Evolutionary conservation across 176 grass and related monocot species (phyloP).

Genomic region (Tuctoria greenei): DNA sequence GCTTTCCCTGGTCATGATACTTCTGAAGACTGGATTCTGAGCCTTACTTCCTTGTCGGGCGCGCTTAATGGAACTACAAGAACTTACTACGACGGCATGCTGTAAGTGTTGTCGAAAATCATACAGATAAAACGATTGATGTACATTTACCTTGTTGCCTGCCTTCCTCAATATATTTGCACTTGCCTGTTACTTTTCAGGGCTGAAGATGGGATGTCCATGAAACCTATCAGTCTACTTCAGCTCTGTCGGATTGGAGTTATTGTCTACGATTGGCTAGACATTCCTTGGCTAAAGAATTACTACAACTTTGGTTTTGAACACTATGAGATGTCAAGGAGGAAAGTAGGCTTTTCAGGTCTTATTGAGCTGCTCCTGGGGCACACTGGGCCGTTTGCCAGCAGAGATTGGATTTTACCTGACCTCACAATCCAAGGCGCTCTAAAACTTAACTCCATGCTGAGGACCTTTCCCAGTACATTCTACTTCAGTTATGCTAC

Average conservation of each 20-base stretch:
- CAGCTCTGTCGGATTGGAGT: conserved; percentile 87
- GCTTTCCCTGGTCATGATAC: conserved; percentile 86
- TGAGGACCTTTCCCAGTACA: conserved; percentile 81
- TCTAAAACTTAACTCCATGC: conserved; percentile 58
- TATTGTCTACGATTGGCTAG: conserved; percentile 90
- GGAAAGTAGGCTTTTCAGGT: conserved; percentile 69
- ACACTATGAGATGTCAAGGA: conserved; percentile 86
- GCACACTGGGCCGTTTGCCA: conserved; percentile 74
- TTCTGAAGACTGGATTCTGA: conserved; percentile 90
- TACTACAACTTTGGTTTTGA: conserved; percentile 99
- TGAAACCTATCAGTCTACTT: conserved; percentile 84
- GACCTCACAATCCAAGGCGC: conserved; percentile 92
- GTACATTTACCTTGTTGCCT: neutral
- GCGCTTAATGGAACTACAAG: conserved; percentile 95
- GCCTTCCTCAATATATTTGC: neutral
- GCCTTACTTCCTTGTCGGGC: conserved; percentile 91
- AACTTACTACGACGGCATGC: conserved; percentile 97
- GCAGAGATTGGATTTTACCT: conserved; percentile 91
- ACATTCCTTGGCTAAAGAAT: conserved; percentile 88
- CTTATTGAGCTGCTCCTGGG: conserved; percentile 76
- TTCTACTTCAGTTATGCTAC: conserved; percentile 99
- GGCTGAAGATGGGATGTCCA: conserved; percentile 74
- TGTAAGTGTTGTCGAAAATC: conserved; percentile 52
- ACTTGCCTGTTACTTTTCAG: conserved; percentile 46
- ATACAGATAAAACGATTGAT: neutral